These are phyloP conservation scores for Mycena venus DNA, from an alignment of 768 basidiomycete species.

Conservation along the genomic window DNA sequence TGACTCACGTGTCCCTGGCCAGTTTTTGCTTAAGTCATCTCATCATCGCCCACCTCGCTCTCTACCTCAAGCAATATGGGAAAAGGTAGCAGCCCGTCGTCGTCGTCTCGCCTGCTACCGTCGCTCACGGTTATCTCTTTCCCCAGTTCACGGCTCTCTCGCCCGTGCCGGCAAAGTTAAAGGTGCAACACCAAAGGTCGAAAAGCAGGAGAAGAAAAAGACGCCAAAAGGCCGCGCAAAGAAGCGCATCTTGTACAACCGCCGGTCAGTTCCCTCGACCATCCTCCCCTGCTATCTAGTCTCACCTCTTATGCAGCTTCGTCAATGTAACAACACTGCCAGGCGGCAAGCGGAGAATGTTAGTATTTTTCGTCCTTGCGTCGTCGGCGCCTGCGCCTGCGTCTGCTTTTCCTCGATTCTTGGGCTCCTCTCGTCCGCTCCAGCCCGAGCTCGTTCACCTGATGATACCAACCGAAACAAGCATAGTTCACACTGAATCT, in stretches of 20 bases:
- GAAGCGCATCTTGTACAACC: constrained; percentile 95
- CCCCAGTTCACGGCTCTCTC: constrained; percentile 97
- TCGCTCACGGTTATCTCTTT: constrained; percentile 14
- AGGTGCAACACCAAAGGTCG: constrained; percentile 97
- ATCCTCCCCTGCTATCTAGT: constrained; percentile 12
- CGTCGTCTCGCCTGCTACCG: constrained; percentile 28
- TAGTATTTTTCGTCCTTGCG: constrained; percentile 56
- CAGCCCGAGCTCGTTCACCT: constrained; percentile 17
- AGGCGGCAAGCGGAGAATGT: constrained; percentile 97
- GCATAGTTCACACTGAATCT: constrained; percentile 99
- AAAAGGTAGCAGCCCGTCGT: constrained; percentile 64
- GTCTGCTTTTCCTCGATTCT: constrained; percentile 11
- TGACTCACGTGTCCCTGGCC: no score
- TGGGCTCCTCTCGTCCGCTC: background rate
- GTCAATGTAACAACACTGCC: constrained; percentile 93
- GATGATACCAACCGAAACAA: constrained; percentile 72
- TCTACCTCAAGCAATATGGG: constrained; percentile 77
- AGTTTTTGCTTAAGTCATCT: no score
- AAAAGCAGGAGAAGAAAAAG: constrained; percentile 99
- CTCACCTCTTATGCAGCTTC: constrained; percentile 65
- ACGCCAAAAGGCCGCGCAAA: constrained; percentile 96
- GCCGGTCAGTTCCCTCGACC: constrained; percentile 69
- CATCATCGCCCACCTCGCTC: background rate
- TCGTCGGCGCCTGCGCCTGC: no score
- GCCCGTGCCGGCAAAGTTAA: constrained; percentile 99